These are phyloP conservation scores for Xylaria sp. DNA, from an alignment of 2,329 filamentous ascomycete species.

Conservation along the genomic window DNA sequence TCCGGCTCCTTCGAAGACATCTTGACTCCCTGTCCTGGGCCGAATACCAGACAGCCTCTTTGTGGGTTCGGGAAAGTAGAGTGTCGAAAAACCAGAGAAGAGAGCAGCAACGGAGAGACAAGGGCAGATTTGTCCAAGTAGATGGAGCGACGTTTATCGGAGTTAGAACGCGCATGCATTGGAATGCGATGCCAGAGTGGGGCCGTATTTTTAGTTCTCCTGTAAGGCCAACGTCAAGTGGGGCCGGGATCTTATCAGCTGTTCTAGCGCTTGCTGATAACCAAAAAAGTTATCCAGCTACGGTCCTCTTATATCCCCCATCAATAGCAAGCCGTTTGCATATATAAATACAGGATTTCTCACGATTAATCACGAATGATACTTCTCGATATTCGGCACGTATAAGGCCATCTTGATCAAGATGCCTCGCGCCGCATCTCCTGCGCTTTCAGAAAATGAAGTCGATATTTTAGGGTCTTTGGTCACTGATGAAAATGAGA, in stretches of 20 bases:
- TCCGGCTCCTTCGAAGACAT: slow-evolving; percentile 59
- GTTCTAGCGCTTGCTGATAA: slow-evolving; percentile 33
- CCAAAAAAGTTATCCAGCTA: slow-evolving; percentile 35
- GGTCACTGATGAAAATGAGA: slow-evolving; percentile 70
- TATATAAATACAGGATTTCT: not conserved
- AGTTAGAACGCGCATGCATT: not conserved
- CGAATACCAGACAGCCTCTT: no score
- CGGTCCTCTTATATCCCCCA: not conserved
- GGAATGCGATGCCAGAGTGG: slow-evolving; percentile 26
- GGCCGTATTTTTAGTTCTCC: not conserved
- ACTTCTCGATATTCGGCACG: not conserved
- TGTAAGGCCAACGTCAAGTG: slow-evolving; percentile 23
- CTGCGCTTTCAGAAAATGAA: slow-evolving; percentile 87
- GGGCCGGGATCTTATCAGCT: slow-evolving; percentile 36
- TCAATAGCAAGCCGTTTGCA: slow-evolving; percentile 10
- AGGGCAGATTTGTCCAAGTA: not conserved
- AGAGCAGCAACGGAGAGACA: not conserved
- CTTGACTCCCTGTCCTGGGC: not conserved
- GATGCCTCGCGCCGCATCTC: slow-evolving; percentile 83
- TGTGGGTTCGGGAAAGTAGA: not conserved
- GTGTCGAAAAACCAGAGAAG: not conserved
- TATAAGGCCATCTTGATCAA: slow-evolving; percentile 22
- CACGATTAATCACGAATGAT: not conserved
- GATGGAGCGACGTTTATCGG: slow-evolving; percentile 4
- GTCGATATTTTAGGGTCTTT: slow-evolving; percentile 88